Base-by-base conservation (phyloP, 75 land plant species). In the Pinus taeda region DNA sequence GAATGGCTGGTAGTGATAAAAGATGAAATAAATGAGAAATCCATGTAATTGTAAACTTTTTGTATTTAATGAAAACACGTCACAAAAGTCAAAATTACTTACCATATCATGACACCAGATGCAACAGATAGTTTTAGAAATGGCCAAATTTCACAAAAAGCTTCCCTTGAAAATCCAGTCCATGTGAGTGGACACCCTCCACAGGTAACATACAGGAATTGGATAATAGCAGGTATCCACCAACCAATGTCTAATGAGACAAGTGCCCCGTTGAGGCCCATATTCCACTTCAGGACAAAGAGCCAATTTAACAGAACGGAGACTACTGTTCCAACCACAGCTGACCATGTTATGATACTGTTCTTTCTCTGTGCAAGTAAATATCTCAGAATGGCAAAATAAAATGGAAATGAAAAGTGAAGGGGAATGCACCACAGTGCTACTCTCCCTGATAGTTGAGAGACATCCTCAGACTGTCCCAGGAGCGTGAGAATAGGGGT, bases 51-150 rank as follows among this genome's bases (percentile, higher is more conserved):
- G 1, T 33, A 33, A 26, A 33, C 1, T 33, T 33, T 33, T 33
- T 33, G 1, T 33, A 33, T 33, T 33, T 33, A 33, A 33, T 33
- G 26, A 26, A 26, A 26, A 26, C 26, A 26, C 26, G 26, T 26
- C 26, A 26, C 26, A 26, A 26, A 26, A 26, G 26, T 26, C 49
- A 45, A 45, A 45, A 45, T 6, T 45, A 45, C 61, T 18, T 7
- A 79, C 82, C 82, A 86, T 42, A 86, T 15, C 88, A 86, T 86
- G 56, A 84, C n/a, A 22, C 82, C 77, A 22, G 88, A 84, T 2
- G 88, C 86, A 15, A 80, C 49, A 0, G 86, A 86, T 22, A 83
- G 82, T 79, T 80, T 86, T 18, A 77, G 29, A 49, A 80, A 84
- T 2, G 20, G n/a, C 24, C 24, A 49, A 18, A 84, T 17, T 53